Conservation (phyloP, 306 rosid species). For the Sechiopsis laciniata region DNA sequence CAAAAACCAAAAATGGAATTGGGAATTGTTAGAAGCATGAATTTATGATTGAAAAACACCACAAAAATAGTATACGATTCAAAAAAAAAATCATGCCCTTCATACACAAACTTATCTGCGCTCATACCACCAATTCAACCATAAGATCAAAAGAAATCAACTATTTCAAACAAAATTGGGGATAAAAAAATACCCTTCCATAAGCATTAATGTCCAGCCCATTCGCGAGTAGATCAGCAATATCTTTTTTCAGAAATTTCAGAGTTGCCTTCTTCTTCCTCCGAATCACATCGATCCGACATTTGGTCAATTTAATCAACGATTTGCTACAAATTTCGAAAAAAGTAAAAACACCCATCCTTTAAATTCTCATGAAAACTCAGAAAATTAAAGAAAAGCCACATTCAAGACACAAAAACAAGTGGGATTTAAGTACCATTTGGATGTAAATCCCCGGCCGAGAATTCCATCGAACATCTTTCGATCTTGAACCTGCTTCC, state of each 20-base stretch:
- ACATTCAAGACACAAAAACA: neutral
- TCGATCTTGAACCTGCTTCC: constrained; percentile 23
- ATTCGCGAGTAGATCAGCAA: constrained; percentile 74
- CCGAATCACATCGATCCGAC: constrained; percentile 88
- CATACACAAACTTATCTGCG: neutral
- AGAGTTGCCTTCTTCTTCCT: constrained; percentile 89
- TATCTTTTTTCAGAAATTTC: constrained; percentile 78
- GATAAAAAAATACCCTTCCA: constrained; percentile 51
- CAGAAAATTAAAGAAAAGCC: neutral
- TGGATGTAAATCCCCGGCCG: constrained; percentile 75
- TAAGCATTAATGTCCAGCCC: constrained; percentile 73
- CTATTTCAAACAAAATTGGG: neutral
- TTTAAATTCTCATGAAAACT: neutral
- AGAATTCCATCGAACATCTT: constrained; percentile 79
- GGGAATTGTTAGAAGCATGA: neutral
- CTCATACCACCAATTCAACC: neutral
- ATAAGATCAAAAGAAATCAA: no score
- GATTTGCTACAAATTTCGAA: constrained; percentile 47
- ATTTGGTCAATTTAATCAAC: constrained; percentile 67
- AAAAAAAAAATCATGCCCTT: neutral
- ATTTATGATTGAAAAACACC: neutral
- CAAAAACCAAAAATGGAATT: constrained; percentile 9
- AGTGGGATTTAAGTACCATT: constrained; percentile 52
- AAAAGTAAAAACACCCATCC: neutral
- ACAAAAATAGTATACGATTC: neutral